phyloP scores from a whole-genome alignment of 768 basidiomycete genomes.

The Neoboletus subvelutipes region DNA sequence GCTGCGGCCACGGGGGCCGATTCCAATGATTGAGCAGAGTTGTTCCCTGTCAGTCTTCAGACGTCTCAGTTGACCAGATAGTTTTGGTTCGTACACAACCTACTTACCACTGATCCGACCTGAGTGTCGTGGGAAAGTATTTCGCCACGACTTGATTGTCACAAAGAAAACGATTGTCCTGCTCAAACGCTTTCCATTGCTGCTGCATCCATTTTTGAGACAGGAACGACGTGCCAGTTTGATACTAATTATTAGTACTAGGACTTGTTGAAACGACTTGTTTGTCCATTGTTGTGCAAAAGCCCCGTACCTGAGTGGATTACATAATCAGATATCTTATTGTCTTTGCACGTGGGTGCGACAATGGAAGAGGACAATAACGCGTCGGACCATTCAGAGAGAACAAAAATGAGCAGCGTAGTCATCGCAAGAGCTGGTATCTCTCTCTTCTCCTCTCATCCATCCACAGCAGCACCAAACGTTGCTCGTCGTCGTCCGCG shows the following conservation, averaged over 20 bases:
- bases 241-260: too few species aligned
- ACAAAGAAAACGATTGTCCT: background rate
- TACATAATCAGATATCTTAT: conserved; percentile 20
- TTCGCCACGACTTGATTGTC: background rate
- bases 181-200: background rate
- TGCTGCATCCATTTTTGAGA: background rate
- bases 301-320: conserved; percentile 17
- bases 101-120: background rate
- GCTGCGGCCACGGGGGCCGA: background rate
- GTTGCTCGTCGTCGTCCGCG: conserved; percentile 29
- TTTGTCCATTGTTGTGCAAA: conserved; percentile 25
- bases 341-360: conserved; percentile 22
- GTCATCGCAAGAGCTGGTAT: background rate
- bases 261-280: too few species aligned
- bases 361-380: conserved; percentile 25
- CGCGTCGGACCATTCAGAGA: conserved; percentile 6
- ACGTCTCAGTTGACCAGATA: background rate
- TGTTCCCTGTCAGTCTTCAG: background rate
- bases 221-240: background rate
- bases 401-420: conserved; percentile 25
- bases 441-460: conserved; percentile 15
- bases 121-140: background rate
- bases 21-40: background rate
- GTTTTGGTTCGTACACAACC: background rate
- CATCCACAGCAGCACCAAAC: conserved; percentile 2